Base-by-base conservation (phyloP, 2,329 filamentous ascomycete genomes). In the Stagonosporopsis cucurbitacearum region DNA sequence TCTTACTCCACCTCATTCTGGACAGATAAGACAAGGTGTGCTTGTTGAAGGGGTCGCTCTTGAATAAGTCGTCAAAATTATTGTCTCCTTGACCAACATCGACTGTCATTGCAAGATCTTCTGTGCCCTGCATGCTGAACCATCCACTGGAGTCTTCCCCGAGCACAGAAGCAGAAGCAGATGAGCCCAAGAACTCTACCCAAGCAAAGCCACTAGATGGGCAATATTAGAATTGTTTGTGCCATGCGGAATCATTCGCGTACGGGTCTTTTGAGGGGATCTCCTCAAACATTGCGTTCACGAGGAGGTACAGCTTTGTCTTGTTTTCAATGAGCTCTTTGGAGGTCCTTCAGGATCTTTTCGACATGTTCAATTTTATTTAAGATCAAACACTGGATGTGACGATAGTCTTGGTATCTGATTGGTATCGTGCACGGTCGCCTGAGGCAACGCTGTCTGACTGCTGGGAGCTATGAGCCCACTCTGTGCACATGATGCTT, bases 21-120 rank as follows among this genome's bases (percentile, higher is more conserved):
- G 75, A 92, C n/a, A 91, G 2, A 92, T 67, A 63, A 92, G 68
- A 64, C 87, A 90, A 68, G 90, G 86, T 1, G 85, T 86, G 6
- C 84, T 82, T 74, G 5, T 78, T 77, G 0, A 68, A 73, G 0
- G 85, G 80, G 37, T 89, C 83, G 67, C 87, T 89, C 17, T 81
- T 62, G 70, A 83, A 89, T 66, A 88, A 79, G 17, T 88, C 80
- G 53, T 87, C 80, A 56, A 88, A 88, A 43, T 73, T 79, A 65
- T 80, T 60, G 8, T 40, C 48, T 1, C 59, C 64, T 17, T 63
- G 37, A 11, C 63, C 63, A 13, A 65, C 42, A 12, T 65, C 66
- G 4, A 63, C 65, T 3, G 58, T 64, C 3, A 59, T 39, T 3
- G 59, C 54, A 3, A 70, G 57, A 39, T 79, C 76, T 15, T 75